A percentile compares a stretch with the other conserved stretches of the same genome.
phyloP scores from a whole-genome alignment of 257 asterid species.

The Scutellaria galericulata region DNA sequence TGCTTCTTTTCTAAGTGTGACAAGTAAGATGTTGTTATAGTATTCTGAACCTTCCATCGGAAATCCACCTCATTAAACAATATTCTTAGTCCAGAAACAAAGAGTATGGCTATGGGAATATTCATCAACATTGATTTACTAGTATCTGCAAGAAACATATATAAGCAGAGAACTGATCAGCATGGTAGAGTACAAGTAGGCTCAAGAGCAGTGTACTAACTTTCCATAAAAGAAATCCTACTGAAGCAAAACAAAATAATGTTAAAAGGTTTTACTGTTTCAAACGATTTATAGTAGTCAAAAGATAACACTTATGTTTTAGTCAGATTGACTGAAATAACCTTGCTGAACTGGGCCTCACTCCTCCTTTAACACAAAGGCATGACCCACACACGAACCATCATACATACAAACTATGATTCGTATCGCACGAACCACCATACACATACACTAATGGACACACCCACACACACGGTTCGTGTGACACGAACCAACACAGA shows the following conservation, averaged over 20 bases:
- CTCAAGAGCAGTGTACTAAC: conserved; percentile 12
- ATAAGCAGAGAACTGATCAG: conserved; percentile 33
- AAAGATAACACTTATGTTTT: not conserved
- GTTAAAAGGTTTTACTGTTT: not conserved
- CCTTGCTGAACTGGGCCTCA: too few relatives aligned
- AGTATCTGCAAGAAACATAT: conserved; percentile 67
- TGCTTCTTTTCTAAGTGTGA: conserved; percentile 91
- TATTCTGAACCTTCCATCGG: conserved; percentile 69
- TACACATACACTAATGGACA: too few relatives aligned
- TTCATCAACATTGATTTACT: conserved; percentile 97
- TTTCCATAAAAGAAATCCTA: not conserved
- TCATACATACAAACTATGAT: too few relatives aligned
- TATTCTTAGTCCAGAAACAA: conserved; percentile 77
- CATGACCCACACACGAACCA: too few relatives aligned
- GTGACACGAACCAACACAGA: too few relatives aligned
- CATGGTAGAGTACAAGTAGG: conserved; percentile 18
- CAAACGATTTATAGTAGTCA: not conserved
- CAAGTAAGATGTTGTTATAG: conserved; percentile 62
- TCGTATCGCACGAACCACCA: too few relatives aligned
- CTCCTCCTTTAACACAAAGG: too few relatives aligned
- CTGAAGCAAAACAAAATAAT: conserved; percentile 14
- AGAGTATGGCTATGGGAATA: conserved; percentile 77
- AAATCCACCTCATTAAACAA: conserved; percentile 82
- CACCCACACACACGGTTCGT: too few relatives aligned
- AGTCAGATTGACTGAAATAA: too few relatives aligned